Evolutionary conservation across 2,329 filamentous ascomycete species (phyloP), one percentile per base, ranked within the genome.

Genomic region (Penicillium concentricum): DNA sequence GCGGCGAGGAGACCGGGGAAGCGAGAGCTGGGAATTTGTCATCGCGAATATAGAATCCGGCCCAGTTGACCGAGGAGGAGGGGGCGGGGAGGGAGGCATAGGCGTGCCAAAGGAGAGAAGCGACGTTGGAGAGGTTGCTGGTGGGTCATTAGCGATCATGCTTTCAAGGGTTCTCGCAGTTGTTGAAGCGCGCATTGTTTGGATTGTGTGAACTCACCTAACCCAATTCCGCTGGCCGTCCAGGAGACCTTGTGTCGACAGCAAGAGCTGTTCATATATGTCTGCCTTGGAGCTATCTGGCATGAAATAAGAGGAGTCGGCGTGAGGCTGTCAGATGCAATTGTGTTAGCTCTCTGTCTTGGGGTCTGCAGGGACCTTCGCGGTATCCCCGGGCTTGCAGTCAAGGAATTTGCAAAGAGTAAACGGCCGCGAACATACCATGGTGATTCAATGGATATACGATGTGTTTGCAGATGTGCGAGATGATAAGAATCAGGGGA

Each of bases 61-160:
- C 70, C 78, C 78, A 81, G 65, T 81, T 81, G 38, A 81, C 77
- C 44, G 70, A 62, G n/a, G 69, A 69, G 6, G 75, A 77, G 2
- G 78, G 76, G 4, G 69, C 43, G 0, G 77, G 76, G 42, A 81
- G 76, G 18, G 76, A 69, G 44, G 74, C 71, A 64, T 74, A 80
- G 54, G 75, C 71, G 67, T 81, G 78, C 77, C 77, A 80, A 51
- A 81, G 76, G 47, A 81, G 75, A 20, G 78, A 81, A 43, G 78
- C 69, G 54, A 76, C 68, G 57, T 81, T 81, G 59, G 79, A 74
- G 54, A 78, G 68, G 67, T 80, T 80, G 61, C 76, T 78, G 26
- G 30, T 46, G 15, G 7, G 9, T 30, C 48, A 47, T 62, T 47
- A 47, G 44, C 47, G 46, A 16, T 28, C 18, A 32, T 51, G 56